Percentiles rank a stretch among this genome's conserved stretches.
Conservation (phyloP, 1,284 basidiomycete species). For the Heimioporus retisporus region DNA sequence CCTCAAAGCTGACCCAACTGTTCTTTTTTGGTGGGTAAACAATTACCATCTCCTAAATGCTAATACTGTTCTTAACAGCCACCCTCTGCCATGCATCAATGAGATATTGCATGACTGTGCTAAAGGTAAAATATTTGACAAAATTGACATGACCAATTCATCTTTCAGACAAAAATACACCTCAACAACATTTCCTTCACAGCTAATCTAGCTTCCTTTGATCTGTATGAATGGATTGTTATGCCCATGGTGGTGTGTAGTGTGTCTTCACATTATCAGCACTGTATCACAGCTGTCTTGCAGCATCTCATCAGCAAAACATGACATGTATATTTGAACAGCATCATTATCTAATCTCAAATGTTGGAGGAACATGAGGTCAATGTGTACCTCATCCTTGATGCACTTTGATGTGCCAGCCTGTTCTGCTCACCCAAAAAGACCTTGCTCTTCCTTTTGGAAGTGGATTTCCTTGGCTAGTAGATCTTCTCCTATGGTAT, state of each 20-base stretch:
- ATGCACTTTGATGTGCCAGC: neutral
- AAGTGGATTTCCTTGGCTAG: neutral
- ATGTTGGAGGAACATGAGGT: slow-evolving; percentile 40
- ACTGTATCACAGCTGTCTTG: slow-evolving; percentile 18
- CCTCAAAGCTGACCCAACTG: neutral
- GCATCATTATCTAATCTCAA: slow-evolving; percentile 51
- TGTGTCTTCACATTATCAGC: slow-evolving; percentile 32
- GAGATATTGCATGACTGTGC: slow-evolving; percentile 10
- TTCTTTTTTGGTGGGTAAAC: neutral
- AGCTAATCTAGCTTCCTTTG: slow-evolving; percentile 34
- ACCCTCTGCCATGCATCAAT: no score
- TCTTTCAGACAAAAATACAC: slow-evolving; percentile 34
- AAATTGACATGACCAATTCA: slow-evolving; percentile 48
- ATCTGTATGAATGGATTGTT: slow-evolving; percentile 36
- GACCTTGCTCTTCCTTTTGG: neutral
- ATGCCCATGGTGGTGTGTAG: slow-evolving; percentile 44
- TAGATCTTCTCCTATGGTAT: neutral
- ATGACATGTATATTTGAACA: slow-evolving; percentile 46
- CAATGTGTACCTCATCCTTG: slow-evolving; percentile 16
- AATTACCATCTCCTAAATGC: neutral
- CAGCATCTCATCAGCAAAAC: neutral
- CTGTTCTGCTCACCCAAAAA: neutral
- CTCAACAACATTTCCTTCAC: slow-evolving; percentile 37
- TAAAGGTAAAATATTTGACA: slow-evolving; percentile 34
- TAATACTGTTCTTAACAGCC: no score